Percentiles rank a stretch among this genome's conserved stretches.
These are phyloP conservation scores for Globisporangium alternatum DNA, from an alignment of 352 stramenopile species.

Conservation along the genomic window DNA sequence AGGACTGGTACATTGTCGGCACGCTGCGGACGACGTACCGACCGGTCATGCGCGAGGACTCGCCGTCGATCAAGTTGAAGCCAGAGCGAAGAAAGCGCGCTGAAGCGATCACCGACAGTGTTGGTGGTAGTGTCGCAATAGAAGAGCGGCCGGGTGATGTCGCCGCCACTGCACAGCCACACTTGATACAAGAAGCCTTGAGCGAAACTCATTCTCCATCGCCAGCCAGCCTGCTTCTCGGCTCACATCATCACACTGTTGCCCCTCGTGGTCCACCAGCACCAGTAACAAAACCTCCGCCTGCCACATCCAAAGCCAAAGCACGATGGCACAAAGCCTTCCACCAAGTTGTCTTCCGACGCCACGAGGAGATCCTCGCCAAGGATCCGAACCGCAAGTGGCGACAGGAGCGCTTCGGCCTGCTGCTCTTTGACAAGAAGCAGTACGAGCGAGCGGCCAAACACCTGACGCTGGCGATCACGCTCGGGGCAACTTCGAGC, in stretches of 20 bases:
- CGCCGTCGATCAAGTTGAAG: neutral
- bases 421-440: slow-evolving; percentile 42
- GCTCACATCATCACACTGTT: neutral
- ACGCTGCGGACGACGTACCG: slow-evolving; percentile 8
- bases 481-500: slow-evolving; percentile 35
- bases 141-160: neutral
- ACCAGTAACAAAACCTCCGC: neutral
- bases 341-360: slow-evolving; percentile 47
- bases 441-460: slow-evolving; percentile 39
- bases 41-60: neutral
- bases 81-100: neutral
- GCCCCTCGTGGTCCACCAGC: neutral
- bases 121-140: neutral
- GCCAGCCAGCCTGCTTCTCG: neutral
- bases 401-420: slow-evolving; percentile 62
- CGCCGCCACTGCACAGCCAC: neutral
- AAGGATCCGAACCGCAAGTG: slow-evolving; percentile 59
- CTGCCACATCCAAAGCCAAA: slow-evolving; percentile 8
- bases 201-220: neutral
- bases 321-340: slow-evolving; percentile 39
- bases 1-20: slow-evolving; percentile 8
- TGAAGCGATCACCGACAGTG: neutral
- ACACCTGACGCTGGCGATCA: slow-evolving; percentile 51
- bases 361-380: slow-evolving; percentile 52
- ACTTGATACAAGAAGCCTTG: neutral